These are phyloP conservation scores for Choiromyces venosus DNA, from an alignment of 495 filamentous ascomycete genomes.

Conservation along the genomic window DNA sequence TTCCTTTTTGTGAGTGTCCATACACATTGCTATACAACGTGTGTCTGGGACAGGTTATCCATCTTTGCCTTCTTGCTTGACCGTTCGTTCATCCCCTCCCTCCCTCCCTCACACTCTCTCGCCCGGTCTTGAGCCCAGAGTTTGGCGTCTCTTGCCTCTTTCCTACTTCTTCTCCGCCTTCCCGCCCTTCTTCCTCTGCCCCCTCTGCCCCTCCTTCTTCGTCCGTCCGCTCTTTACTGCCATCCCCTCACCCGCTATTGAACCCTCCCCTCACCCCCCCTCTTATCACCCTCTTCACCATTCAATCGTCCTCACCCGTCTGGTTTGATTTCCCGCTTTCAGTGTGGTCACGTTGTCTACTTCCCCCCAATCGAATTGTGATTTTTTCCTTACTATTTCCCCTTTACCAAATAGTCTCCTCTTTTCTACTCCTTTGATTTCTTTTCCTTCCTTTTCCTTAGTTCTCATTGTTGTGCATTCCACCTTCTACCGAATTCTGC, in stretches of 20 bases:
- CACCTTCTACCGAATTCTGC: neutral
- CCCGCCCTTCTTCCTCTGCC: slow-evolving; percentile 11
- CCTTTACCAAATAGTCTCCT: neutral
- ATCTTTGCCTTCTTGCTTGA: slow-evolving; percentile 12
- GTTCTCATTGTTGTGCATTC: neutral
- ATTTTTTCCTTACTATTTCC: neutral
- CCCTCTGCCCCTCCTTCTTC: slow-evolving; percentile 11
- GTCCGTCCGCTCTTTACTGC: neutral
- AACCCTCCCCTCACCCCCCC: slow-evolving; percentile 18
- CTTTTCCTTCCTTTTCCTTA: neutral
- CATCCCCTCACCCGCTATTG: neutral
- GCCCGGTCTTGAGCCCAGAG: neutral
- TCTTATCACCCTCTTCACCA: slow-evolving; percentile 13
- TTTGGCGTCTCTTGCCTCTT: neutral
- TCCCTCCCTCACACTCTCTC: slow-evolving; percentile 7
- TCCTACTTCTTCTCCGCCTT: slow-evolving; percentile 14
- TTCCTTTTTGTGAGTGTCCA: slow-evolving; percentile 23
- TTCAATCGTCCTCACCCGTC: slow-evolving; percentile 12
- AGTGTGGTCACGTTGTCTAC: neutral
- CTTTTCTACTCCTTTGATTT: neutral
- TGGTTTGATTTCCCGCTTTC: neutral
- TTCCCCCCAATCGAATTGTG: neutral
- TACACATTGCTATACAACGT: neutral
- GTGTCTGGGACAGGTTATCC: slow-evolving; percentile 30
- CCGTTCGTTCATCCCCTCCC: neutral